phyloP scores from a whole-genome alignment of 2,329 filamentous ascomycete species.

The Laburnicola sp. region DNA sequence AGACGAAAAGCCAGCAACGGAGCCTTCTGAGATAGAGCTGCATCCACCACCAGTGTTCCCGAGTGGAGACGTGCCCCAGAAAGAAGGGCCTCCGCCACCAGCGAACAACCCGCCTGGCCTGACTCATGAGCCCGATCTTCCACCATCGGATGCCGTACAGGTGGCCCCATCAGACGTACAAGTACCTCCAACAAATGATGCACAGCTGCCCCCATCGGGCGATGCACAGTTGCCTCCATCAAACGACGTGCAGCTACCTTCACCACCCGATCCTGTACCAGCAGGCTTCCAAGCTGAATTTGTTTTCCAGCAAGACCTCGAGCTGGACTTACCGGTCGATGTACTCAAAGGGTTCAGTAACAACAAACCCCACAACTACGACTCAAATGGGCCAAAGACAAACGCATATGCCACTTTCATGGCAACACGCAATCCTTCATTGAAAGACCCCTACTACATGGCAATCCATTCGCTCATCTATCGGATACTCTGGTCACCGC shows the following conservation, averaged over 20 bases:
- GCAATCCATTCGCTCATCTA: conserved; percentile 40
- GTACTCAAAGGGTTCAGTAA: conserved; percentile 18
- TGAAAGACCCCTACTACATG: conserved; percentile 42
- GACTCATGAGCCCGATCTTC: background rate
- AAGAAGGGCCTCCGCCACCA: background rate
- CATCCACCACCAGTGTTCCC: background rate
- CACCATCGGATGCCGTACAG: too few species aligned
- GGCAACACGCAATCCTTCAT: conserved; percentile 33
- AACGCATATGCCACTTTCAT: conserved; percentile 42
- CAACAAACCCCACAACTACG: conserved; percentile 32
- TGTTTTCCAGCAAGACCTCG: conserved; percentile 34
- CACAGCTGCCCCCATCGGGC: too few species aligned
- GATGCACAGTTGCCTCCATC: too few species aligned
- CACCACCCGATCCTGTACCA: background rate
- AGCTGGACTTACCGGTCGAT: conserved; percentile 24
- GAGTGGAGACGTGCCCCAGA: background rate
- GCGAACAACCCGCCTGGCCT: background rate
- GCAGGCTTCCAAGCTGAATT: conserved; percentile 23
- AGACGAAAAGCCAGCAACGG: background rate
- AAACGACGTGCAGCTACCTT: background rate
- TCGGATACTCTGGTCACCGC: conserved; percentile 37
- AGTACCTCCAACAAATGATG: too few species aligned
- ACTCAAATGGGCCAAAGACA: conserved; percentile 15
- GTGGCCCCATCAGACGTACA: too few species aligned
- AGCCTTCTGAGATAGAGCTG: background rate